Evolutionary conservation across 257 asterid genomes (phyloP).

Genomic region (Gentiana macrophylla): DNA sequence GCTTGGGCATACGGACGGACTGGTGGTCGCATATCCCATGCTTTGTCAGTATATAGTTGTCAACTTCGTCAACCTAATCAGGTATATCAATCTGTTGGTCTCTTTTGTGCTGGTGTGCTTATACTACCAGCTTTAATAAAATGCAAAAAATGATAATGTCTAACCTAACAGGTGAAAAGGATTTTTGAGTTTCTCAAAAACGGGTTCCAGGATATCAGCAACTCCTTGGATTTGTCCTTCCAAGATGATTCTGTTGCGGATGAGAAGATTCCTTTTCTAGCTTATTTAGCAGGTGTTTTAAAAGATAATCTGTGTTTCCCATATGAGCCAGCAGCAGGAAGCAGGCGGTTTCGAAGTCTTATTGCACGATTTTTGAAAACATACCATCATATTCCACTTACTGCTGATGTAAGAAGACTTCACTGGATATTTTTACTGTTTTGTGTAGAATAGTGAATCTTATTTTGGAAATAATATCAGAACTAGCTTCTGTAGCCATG

Average conservation of each 20-base stretch:
- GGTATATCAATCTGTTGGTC: constrained; percentile 22
- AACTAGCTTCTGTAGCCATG: not conserved
- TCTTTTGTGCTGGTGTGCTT: no score
- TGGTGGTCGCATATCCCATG: constrained; percentile 96
- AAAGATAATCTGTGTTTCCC: constrained; percentile 74
- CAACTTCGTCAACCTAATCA: constrained; percentile 86
- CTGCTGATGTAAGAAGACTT: constrained; percentile 66
- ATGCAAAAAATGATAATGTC: constrained; percentile 9
- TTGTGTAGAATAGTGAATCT: not conserved
- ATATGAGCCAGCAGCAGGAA: constrained; percentile 94
- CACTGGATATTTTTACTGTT: constrained; percentile 2
- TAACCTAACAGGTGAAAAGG: constrained; percentile 68
- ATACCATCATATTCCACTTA: constrained; percentile 86
- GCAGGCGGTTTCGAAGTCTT: constrained; percentile 74
- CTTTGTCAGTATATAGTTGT: constrained; percentile 92
- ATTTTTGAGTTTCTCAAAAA: constrained; percentile 83
- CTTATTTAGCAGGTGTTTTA: constrained; percentile 82
- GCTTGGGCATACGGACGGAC: constrained; percentile 98
- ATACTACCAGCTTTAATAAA: no score
- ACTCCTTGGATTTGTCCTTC: constrained; percentile 85
- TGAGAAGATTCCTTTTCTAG: constrained; percentile 95
- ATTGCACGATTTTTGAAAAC: constrained; percentile 85
- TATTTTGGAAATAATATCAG: not conserved
- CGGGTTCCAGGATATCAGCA: constrained; percentile 84
- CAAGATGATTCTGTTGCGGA: constrained; percentile 97